Evolutionary conservation across 2,329 filamentous ascomycete species (phyloP).

Genomic region (Cladophialophora yegresii): DNA sequence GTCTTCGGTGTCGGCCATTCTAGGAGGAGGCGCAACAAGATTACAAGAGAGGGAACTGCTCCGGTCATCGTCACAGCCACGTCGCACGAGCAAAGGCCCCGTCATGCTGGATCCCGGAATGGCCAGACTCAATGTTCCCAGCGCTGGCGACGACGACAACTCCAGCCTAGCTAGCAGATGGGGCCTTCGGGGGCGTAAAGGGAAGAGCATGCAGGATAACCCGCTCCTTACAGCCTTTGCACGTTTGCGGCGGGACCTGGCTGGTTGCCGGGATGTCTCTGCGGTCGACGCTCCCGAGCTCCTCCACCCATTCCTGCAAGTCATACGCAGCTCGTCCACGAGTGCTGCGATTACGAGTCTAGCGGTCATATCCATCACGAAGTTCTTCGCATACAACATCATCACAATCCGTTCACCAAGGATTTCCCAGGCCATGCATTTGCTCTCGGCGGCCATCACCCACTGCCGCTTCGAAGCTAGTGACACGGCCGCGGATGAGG

Average conservation of each 20-base stretch:
- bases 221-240: slow-evolving; percentile 94
- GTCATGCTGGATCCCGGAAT: slow-evolving; percentile 25
- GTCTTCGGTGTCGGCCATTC: slow-evolving; percentile 91
- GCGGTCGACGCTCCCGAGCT: slow-evolving; percentile 86
- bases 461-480: slow-evolving; percentile 97
- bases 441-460: slow-evolving; percentile 89
- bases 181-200: slow-evolving; percentile 91
- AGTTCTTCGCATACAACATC: slow-evolving; percentile 94
- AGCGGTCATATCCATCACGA: slow-evolving; percentile 87
- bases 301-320: slow-evolving; percentile 90
- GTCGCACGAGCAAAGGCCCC: slow-evolving; percentile 19
- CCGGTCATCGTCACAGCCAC: slow-evolving; percentile 38
- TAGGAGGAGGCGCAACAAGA: slow-evolving; percentile 67
- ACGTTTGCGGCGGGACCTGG: slow-evolving; percentile 81
- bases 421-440: slow-evolving; percentile 88
- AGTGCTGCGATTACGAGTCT: slow-evolving; percentile 95
- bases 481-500: slow-evolving; percentile 91
- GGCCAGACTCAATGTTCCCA: slow-evolving; percentile 30
- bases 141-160: slow-evolving; percentile 44
- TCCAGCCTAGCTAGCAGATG: slow-evolving; percentile 73
- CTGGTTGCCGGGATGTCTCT: slow-evolving; percentile 84
- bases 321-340: slow-evolving; percentile 93
- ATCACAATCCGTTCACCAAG: slow-evolving; percentile 82
- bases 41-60: slow-evolving; percentile 48
- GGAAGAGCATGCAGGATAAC: slow-evolving; percentile 96